Base-by-base conservation (phyloP, 164 flowering plant genomes). In the Macadamia integrifolia region DNA sequence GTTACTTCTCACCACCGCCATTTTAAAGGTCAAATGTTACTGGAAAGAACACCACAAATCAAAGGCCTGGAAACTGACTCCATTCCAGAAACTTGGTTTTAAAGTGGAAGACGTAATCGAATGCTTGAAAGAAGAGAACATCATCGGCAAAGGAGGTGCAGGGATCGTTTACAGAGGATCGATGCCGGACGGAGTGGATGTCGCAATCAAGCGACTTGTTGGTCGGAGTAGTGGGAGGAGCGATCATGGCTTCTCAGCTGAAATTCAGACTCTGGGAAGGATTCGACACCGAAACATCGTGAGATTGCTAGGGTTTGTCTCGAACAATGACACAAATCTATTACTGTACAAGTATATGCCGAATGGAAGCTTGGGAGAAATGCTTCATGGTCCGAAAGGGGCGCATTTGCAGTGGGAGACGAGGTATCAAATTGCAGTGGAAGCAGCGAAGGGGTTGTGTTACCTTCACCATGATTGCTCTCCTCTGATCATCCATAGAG, bases 381-480 rank as follows among this genome's bases (percentile, higher is more conserved):
- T 85, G 28, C 35, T 94, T 62, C 97, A 87, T 28, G 95, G 97
- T 0, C 15, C 87, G 0, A 94, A 94, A 50, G 98, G 97, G 0
- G 85, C 82, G 13, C 85, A 86, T 66, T 78, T 94, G 75, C 80
- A 79, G 67, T 91, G 97, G 98, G 97, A 91, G 50, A 72, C 77
- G 60, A 80, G 97, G 81, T 86, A 77, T 50, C 74, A 77, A 69
- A 82, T 93, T 5, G 98, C 98, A 0, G 73, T 82, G 46, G 93
- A 90, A 76, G 90, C 97, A 0, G 97, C 98, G 0, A 85, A 76
- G 75, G 98, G 98, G 4, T 71, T 94, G 31, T 87, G 96, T 52
- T 94, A 94, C 64, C 81, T 93, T 43, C 98, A 93, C 79, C 97
- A 93, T 67, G 98, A 93, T 43, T 93, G 98, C 66, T 84, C 87